Percentiles rank a stretch among this genome's conserved stretches.
phyloP scores from a whole-genome alignment of 805 yeast genomes.

The Nakazawaea molendinolei region DNA sequence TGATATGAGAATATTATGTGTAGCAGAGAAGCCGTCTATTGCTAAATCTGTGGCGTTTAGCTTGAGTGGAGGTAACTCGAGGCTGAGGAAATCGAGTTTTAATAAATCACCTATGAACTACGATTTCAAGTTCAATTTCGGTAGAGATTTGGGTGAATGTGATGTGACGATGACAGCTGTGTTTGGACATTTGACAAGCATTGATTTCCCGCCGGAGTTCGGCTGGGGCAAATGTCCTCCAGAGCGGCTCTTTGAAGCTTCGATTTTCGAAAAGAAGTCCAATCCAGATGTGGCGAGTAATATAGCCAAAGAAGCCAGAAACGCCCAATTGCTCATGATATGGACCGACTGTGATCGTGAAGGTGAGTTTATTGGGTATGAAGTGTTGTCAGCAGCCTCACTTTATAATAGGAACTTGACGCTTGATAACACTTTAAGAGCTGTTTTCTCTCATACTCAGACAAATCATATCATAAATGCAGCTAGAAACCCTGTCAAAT shows the following conservation, averaged over 20 bases:
- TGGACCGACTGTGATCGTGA: conserved; percentile 99
- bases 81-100: conserved; percentile 36
- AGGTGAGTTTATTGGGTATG: conserved; percentile 90
- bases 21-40: conserved; percentile 95
- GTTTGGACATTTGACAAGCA: conserved; percentile 70
- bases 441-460: conserved; percentile 84
- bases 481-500: conserved; percentile 54
- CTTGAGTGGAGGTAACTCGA: conserved; percentile 41
- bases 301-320: conserved; percentile 57
- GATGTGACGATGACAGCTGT: conserved; percentile 88
- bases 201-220: conserved; percentile 57
- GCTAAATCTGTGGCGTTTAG: conserved; percentile 76
- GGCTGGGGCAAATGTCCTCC: conserved; percentile 66
- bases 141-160: conserved; percentile 37
- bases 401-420: conserved; percentile 40
- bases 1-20: conserved; percentile 74
- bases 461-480: conserved; percentile 67
- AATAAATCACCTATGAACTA: conserved; percentile 72
- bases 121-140: conserved; percentile 65
- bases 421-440: conserved; percentile 54
- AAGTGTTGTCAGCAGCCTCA: conserved; percentile 65
- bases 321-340: conserved; percentile 64
- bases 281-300: conserved; percentile 49
- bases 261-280: conserved; percentile 37
- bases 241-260: conserved; percentile 64